Evolutionary conservation across 208 protist species (phyloP).

Genomic region (Naegleria lovaniensis): DNA sequence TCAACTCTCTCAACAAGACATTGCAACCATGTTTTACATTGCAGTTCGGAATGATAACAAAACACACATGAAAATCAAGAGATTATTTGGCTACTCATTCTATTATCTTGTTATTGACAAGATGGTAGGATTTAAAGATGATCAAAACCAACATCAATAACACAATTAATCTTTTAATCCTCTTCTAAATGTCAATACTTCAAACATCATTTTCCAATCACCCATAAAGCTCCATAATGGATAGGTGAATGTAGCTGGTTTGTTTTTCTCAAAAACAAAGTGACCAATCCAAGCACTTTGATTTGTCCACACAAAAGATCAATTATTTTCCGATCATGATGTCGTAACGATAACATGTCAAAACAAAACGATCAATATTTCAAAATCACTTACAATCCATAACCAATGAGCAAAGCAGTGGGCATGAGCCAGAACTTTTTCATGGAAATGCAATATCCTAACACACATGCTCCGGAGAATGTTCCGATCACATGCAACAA

Average conservation of each 20-base stretch:
- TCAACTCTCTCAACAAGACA: not conserved
- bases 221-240: conserved; percentile 35
- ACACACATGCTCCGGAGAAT: not conserved
- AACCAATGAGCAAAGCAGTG: not conserved
- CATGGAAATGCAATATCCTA: not conserved
- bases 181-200: conserved; percentile 35
- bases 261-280: conserved; percentile 48
- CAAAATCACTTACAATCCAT: not conserved
- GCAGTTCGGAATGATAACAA: not conserved
- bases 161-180: not conserved
- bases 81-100: not conserved
- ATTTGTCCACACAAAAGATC: conserved; percentile 25
- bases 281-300: conserved; percentile 45
- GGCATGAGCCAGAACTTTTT: not conserved
- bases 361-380: not conserved
- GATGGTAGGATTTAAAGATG: not conserved
- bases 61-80: not conserved
- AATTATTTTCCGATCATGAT: not conserved
- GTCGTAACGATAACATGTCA: not conserved
- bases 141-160: too few relatives aligned
- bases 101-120: not conserved
- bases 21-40: not conserved
- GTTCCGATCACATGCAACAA: not conserved
- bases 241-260: conserved; percentile 46
- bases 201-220: conserved; percentile 41